A percentile compares a stretch with the other conserved stretches of the same genome.
phyloP scores from a whole-genome alignment of 345 rosid species.

The Arabis alpina region DNA sequence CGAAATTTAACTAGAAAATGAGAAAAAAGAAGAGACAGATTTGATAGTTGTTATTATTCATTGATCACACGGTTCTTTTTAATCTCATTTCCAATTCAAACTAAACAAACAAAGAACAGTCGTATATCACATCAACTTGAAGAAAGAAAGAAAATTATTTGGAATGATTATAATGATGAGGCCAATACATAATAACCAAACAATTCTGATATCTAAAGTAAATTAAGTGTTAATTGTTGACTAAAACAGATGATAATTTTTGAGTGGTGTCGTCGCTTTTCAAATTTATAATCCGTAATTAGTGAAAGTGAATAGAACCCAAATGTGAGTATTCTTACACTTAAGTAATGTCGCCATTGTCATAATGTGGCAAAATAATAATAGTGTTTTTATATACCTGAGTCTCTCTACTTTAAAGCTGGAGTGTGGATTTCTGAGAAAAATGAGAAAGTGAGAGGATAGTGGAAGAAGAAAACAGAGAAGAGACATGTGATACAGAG shows the following conservation, averaged over 20 bases:
- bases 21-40: constrained; percentile 37
- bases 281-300: constrained; percentile 25
- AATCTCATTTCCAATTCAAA: constrained; percentile 2
- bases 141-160: neutral
- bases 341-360: neutral
- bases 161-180: constrained; percentile 36
- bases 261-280: constrained; percentile 35
- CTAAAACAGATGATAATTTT: constrained; percentile 36
- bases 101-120: constrained; percentile 17
- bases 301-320: constrained; percentile 24
- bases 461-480: constrained; percentile 39
- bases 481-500: constrained; percentile 40
- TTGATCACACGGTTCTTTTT: constrained; percentile 29
- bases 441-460: constrained; percentile 34
- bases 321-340: constrained; percentile 18
- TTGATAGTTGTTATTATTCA: constrained; percentile 44
- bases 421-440: constrained; percentile 18
- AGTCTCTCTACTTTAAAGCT: neutral
- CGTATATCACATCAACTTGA: constrained; percentile 37
- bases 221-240: constrained; percentile 40
- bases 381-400: neutral
- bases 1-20: neutral
- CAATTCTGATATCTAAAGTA: constrained; percentile 12
- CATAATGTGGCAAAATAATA: neutral
- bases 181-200: constrained; percentile 9